Evolutionary conservation across 495 filamentous ascomycete species (phyloP), one percentile per base, ranked within the genome.

Genomic region (Podospora conica): DNA sequence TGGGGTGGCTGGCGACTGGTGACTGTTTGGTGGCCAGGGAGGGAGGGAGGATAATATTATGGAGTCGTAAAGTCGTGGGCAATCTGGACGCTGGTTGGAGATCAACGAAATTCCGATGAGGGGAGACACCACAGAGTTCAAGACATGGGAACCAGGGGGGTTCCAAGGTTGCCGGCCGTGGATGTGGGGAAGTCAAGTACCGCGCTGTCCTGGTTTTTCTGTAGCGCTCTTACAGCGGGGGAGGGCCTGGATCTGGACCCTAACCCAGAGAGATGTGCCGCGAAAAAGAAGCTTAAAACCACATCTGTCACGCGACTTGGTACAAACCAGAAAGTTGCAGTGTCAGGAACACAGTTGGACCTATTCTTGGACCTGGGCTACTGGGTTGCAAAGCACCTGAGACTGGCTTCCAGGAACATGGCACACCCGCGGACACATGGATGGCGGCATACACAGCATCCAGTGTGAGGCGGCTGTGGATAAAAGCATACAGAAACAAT

Each of bases 371-470:
- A 24, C 33, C 25, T 64, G n/a, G n/a, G n/a, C n/a, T n/a, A n/a
- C n/a, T n/a, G n/a, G n/a, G n/a, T n/a, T n/a, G 63, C 63, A 64
- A 25, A 56, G 21, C 61, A 64, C 61, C 63, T 64, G 55, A 64
- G 63, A 64, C 63, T 28, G 24, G 53, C 25, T 61, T 21, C 23
- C 40, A 28, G 53, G 61, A 24, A 48, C 40, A 48, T 48, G 40
- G 40, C 40, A 48, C 40, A 48, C 40, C 33, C 15, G 40, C 40
- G 40, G 40, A 48, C 40, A 48, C 40, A 48, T n/a, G 40, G 40
- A 48, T 48, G 40, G 40, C 40, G 40, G 40, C 40, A 48, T 48
- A 48, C 40, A n/a, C 40, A 48, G 40, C 40, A 48, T 48, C 40
- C 40, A 18, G 40, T 48, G 40, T 18, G 18, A 48, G 40, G 40